phyloP scores from a whole-genome alignment of 352 stramenopile species.

The Phytopythium oedochilum region DNA sequence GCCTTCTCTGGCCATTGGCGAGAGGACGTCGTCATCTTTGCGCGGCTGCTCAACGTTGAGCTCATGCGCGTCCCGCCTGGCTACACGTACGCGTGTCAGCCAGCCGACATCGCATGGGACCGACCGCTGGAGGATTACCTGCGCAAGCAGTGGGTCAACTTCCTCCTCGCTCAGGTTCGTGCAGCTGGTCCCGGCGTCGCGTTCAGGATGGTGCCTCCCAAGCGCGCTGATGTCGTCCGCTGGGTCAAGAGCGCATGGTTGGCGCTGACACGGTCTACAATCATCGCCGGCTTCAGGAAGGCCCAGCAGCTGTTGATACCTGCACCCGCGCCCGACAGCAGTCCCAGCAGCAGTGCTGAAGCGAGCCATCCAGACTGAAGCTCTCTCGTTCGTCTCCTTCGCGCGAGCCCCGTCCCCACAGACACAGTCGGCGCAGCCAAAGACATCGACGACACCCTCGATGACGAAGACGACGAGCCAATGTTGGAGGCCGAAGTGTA shows the following conservation, averaged over 20 bases:
- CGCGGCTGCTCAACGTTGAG: background rate
- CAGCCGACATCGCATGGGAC: background rate
- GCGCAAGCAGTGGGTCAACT: constrained; percentile 6
- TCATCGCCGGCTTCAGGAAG: background rate
- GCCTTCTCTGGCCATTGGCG: background rate
- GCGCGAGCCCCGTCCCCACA: background rate
- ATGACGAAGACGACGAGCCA: background rate
- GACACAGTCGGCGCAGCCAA: background rate
- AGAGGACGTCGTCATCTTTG: background rate
- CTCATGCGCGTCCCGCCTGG: background rate
- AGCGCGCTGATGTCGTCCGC: background rate
- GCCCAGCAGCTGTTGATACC: no score
- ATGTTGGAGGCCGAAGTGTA: no score
- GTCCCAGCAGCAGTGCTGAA: no score
- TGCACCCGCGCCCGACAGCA: no score
- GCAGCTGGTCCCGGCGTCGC: background rate
- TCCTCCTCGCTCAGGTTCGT: background rate
- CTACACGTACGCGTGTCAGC: constrained; percentile 2
- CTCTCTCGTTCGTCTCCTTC: background rate
- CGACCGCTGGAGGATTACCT: background rate
- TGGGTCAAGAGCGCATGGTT: background rate
- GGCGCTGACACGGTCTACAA: background rate
- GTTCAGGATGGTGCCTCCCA: background rate
- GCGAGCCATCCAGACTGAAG: no score
- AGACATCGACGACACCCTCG: background rate